Evolutionary conservation across 179 eudicot species (phyloP), one percentile per base, ranked within the genome.

Genomic region (Silene vulgaris): DNA sequence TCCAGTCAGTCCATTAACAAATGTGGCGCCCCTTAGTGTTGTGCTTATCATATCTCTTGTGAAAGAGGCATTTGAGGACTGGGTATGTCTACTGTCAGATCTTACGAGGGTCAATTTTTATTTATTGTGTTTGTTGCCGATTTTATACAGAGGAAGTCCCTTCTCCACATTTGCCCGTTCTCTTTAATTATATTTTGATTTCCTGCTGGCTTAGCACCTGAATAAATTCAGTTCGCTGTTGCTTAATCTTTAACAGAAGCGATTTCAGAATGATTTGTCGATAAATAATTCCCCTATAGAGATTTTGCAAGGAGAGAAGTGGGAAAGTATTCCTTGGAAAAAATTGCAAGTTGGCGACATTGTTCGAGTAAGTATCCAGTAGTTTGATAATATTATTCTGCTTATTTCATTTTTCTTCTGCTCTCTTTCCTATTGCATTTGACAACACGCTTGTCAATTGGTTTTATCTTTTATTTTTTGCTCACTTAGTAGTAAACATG

Each of bases 21-120:
- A 96, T 85, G 96, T 93, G 83, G 85, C 89, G 69, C 99, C 99
- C 30, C 84, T 96, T 69, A 81, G 90, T 74, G 71, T 96, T 59
- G 99, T 96, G 88, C 97, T 96, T 75, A 79, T 90, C 73, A 90
- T 89, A 66, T 93, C 98, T 81, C 98, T 96, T 73, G 83, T 93
- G 74, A 96, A 93, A 86, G 99, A 96, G 82, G 98, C 97, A 76
- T 96, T 90, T 89, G 99, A 96, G 80, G 99, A 96, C 73, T 93
- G 98, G 99, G 99, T 93, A 88, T 89, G 98, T 82, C 73, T 75
- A 66, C 21, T 48, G 30, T 23, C 21, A 19, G 30, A 19, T 52
- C 59, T 74, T 75, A 8, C 19, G 14, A 29, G 57, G 69, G 16
- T 50, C 19, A 19, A 9, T 65, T 56, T 29, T 28, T 83, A 72